A percentile compares a stretch with the other conserved stretches of the same genome.
phyloP scores from a whole-genome alignment of 1,284 basidiomycete species.

The Heterobasidion parviporum region DNA sequence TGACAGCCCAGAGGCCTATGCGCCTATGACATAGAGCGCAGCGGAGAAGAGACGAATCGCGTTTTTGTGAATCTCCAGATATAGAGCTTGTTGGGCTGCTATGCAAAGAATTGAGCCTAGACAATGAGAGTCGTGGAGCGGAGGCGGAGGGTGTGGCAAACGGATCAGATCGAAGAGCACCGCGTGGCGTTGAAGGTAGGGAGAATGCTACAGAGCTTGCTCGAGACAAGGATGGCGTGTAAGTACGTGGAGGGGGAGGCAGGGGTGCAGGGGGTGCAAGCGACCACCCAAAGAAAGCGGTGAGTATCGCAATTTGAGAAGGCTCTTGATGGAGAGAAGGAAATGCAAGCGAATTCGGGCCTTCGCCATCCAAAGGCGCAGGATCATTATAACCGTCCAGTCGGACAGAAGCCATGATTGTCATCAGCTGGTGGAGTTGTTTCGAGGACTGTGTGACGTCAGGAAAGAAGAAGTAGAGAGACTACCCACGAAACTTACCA shows the following conservation, averaged over 20 bases:
- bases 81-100: constrained; percentile 7
- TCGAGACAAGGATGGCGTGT: constrained; percentile 30
- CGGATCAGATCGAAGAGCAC: constrained; percentile 3
- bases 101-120: constrained; percentile 1
- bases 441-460: constrained; percentile 8
- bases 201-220: constrained; percentile 30
- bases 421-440: constrained; percentile 24
- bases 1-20: constrained; percentile 70
- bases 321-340: constrained; percentile 20
- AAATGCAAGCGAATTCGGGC: constrained; percentile 7
- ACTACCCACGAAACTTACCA: constrained; percentile 34
- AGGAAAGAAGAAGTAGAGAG: background rate
- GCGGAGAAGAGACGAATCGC: constrained; percentile 46
- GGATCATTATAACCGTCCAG: background rate
- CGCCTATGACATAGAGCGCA: constrained; percentile 68
- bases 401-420: constrained; percentile 21
- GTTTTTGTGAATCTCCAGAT: constrained; percentile 14
- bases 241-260: constrained; percentile 23
- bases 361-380: background rate
- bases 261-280: constrained; percentile 33
- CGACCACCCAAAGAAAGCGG: constrained; percentile 65
- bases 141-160: constrained; percentile 14
- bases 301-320: constrained; percentile 49
- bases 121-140: constrained; percentile 8
- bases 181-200: constrained; percentile 22